These are phyloP conservation scores for Blastocladiella britannica DNA, from an alignment of 192 early-diverging fungal genomes.

Conservation along the genomic window DNA sequence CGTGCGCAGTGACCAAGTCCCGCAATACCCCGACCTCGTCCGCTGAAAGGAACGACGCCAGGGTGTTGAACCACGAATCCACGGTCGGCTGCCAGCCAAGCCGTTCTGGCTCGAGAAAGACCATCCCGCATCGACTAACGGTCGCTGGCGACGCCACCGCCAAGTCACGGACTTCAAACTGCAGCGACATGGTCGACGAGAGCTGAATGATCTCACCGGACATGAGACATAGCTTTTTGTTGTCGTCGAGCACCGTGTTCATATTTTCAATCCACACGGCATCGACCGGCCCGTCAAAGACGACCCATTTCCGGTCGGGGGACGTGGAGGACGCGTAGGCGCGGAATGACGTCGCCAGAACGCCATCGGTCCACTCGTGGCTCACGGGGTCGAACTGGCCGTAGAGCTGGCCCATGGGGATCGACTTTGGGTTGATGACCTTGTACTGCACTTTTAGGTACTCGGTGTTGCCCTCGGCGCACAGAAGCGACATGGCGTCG, in stretches of 20 bases:
- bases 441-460: constrained; percentile 18
- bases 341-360: constrained; percentile 90
- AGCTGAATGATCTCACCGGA: constrained; percentile 92
- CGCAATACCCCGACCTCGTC: constrained; percentile 8
- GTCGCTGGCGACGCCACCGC: constrained; percentile 89
- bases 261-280: constrained; percentile 99
- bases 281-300: constrained; percentile 99
- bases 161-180: constrained; percentile 99
- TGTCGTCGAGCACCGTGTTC: constrained; percentile 93
- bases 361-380: constrained; percentile 97
- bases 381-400: constrained; percentile 91
- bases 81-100: constrained; percentile 51
- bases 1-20: constrained; percentile 21
- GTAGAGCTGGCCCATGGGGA: constrained; percentile 89
- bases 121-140: constrained; percentile 52
- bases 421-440: constrained; percentile 94
- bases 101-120: constrained; percentile 59
- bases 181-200: constrained; percentile 87
- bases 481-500: constrained; percentile 64
- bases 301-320: constrained; percentile 88
- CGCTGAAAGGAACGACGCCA: constrained; percentile 7
- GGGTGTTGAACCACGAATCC: constrained; percentile 50
- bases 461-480: constrained; percentile 67
- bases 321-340: constrained; percentile 94
- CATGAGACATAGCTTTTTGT: constrained; percentile 86